Percentiles rank a stretch among this genome's conserved stretches.
Evolutionary conservation across 106 monocot species (phyloP).

Genomic region (Phalaenopsis aphrodite): DNA sequence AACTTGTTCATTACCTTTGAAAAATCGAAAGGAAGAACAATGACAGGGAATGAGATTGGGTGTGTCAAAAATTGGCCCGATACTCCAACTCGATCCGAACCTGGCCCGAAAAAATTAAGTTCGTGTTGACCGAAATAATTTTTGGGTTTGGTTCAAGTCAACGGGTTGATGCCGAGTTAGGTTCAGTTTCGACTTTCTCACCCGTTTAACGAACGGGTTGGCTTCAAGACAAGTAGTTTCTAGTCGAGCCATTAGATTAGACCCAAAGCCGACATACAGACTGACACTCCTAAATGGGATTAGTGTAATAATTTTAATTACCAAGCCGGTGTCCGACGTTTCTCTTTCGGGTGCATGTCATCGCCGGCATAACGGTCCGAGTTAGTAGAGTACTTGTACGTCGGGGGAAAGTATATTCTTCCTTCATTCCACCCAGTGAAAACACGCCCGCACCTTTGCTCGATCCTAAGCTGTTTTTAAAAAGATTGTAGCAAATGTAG

Average conservation of each 20-base stretch:
- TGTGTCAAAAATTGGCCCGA: no score
- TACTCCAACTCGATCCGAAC: no score
- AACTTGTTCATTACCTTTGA: background rate
- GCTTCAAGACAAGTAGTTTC: no score
- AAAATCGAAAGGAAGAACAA: background rate
- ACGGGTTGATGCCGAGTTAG: no score
- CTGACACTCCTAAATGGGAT: background rate
- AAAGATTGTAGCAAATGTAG: background rate
- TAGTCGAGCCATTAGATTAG: no score
- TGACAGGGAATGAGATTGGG: background rate
- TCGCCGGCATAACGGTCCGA: constrained; percentile 55
- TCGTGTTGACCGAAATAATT: no score
- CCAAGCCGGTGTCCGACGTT: constrained; percentile 59
- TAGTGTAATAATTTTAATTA: background rate
- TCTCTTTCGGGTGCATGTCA: constrained; percentile 50
- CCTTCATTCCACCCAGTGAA: constrained; percentile 54
- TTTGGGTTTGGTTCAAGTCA: no score
- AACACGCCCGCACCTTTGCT: constrained; percentile 52
- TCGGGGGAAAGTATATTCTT: constrained; percentile 59
- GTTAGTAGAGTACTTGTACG: constrained; percentile 61
- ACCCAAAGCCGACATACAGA: no score
- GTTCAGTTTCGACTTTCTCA: no score
- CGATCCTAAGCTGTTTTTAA: constrained; percentile 40
- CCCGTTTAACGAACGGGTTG: no score
- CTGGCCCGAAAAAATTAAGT: no score